These are phyloP conservation scores for Plasmodium fragile DNA, from an alignment of 169 alveolate species.

Conservation along the genomic window DNA sequence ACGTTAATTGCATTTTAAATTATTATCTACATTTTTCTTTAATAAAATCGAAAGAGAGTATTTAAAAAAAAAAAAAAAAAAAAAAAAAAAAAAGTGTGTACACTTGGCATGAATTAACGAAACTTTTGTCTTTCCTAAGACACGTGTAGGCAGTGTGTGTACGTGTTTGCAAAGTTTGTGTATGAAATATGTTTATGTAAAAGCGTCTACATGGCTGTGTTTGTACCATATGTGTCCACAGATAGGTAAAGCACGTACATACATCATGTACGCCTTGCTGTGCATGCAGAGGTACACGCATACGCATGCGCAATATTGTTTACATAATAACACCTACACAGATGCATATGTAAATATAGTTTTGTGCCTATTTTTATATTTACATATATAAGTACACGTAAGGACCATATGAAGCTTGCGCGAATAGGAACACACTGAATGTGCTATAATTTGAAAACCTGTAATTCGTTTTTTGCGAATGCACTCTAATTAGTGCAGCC, in stretches of 20 bases:
- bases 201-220: not conserved
- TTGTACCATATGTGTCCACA: not conserved
- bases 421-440: not conserved
- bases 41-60: not conserved
- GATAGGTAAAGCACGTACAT: not conserved
- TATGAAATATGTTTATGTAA: not conserved
- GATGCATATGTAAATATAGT: not conserved
- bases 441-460: not conserved
- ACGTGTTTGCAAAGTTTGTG: not conserved
- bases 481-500: not conserved
- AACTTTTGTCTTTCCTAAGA: conserved; percentile 10
- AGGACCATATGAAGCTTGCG: not conserved
- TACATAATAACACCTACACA: not conserved
- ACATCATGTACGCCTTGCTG: not conserved
- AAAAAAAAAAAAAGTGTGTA: not conserved
- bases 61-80: not conserved
- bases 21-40: not conserved
- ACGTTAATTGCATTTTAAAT: not conserved
- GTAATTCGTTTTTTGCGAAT: not conserved
- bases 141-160: conserved; percentile 4
- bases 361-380: not conserved
- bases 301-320: not conserved
- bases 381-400: not conserved
- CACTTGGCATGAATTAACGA: not conserved
- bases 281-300: not conserved